Conservation (phyloP, 176 grass and related monocot genomes). For the Lolium perenne region DNA sequence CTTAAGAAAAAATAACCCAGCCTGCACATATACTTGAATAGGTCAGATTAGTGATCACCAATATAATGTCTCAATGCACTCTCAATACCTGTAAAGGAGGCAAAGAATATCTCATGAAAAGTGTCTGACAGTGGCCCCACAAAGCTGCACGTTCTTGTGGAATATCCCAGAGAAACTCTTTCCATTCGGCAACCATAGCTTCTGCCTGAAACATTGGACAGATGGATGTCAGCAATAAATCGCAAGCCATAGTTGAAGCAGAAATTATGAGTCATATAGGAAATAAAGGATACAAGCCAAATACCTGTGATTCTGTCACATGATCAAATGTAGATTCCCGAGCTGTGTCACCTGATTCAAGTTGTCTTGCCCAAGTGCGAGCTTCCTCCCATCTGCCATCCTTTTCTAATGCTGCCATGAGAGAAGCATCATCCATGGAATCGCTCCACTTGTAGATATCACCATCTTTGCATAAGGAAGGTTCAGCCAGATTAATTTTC, state of each 20-base stretch:
- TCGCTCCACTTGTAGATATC: constrained; percentile 74
- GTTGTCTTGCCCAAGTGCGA: constrained; percentile 88
- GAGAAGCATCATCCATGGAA: constrained; percentile 77
- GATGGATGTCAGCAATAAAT: constrained; percentile 31
- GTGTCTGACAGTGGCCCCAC: constrained; percentile 92
- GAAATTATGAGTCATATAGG: constrained; percentile 13
- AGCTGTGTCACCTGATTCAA: constrained; percentile 69
- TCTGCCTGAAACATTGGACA: constrained; percentile 66
- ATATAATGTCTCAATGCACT: constrained; percentile 6
- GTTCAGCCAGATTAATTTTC: constrained; percentile 87
- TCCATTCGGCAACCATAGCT: constrained; percentile 98
- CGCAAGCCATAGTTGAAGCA: background rate
- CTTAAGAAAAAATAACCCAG: constrained; percentile 94
- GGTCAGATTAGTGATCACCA: background rate
- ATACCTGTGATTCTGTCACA: constrained; percentile 97
- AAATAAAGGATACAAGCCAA: constrained; percentile 10
- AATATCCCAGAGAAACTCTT: constrained; percentile 98
- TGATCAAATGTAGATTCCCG: constrained; percentile 88
- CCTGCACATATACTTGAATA: constrained; percentile 50
- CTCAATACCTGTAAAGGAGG: constrained; percentile 68
- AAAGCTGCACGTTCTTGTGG: constrained; percentile 94
- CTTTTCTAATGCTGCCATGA: constrained; percentile 79
- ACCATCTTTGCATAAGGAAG: constrained; percentile 67
- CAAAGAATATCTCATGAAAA: constrained; percentile 86
- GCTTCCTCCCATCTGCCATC: constrained; percentile 87